Percentiles rank a stretch among this genome's conserved stretches.
Evolutionary conservation across 2,329 filamentous ascomycete genomes (phyloP).

Genomic region (Verticillium klebahnii): DNA sequence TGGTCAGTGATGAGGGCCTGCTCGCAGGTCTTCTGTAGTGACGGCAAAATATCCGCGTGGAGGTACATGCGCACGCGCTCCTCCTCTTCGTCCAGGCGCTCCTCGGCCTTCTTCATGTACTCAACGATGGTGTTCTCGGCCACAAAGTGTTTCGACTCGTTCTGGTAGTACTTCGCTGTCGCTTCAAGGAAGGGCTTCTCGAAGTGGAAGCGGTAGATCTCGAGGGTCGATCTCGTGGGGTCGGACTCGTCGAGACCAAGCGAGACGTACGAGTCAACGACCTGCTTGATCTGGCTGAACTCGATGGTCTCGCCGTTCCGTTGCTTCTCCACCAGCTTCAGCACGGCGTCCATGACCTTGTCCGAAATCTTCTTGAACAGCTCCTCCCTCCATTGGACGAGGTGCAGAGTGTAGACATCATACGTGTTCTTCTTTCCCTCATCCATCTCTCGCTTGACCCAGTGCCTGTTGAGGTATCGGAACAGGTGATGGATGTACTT

Average conservation of each 20-base stretch:
- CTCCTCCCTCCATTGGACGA: slow-evolving; percentile 92
- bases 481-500: slow-evolving; percentile 98
- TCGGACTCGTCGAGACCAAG: slow-evolving; percentile 92
- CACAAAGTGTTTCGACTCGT: slow-evolving; percentile 90
- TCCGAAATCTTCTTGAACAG: slow-evolving; percentile 79
- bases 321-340: slow-evolving; percentile 95
- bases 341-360: slow-evolving; percentile 91
- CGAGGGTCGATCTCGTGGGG: slow-evolving; percentile 86
- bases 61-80: slow-evolving; percentile 89
- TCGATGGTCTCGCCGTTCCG: slow-evolving; percentile 97
- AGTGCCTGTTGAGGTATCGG: slow-evolving; percentile 92
- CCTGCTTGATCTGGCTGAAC: slow-evolving; percentile 91
- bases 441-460: slow-evolving; percentile 98
- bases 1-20: slow-evolving; percentile 86
- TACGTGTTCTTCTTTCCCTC: slow-evolving; percentile 98
- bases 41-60: slow-evolving; percentile 80
- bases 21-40: slow-evolving; percentile 83
- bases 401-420: slow-evolving; percentile 93
- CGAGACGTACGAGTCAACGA: slow-evolving; percentile 95
- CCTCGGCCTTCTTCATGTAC: slow-evolving; percentile 99
- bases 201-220: slow-evolving; percentile 90
- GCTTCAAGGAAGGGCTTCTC: slow-evolving; percentile 86
- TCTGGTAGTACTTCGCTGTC: slow-evolving; percentile 80
- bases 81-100: slow-evolving; percentile 85
- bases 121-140: slow-evolving; percentile 97